Percentiles rank a stretch among this genome's conserved stretches.
phyloP scores from a whole-genome alignment of 2,329 filamentous ascomycete species.

The Microdochium nivale region DNA sequence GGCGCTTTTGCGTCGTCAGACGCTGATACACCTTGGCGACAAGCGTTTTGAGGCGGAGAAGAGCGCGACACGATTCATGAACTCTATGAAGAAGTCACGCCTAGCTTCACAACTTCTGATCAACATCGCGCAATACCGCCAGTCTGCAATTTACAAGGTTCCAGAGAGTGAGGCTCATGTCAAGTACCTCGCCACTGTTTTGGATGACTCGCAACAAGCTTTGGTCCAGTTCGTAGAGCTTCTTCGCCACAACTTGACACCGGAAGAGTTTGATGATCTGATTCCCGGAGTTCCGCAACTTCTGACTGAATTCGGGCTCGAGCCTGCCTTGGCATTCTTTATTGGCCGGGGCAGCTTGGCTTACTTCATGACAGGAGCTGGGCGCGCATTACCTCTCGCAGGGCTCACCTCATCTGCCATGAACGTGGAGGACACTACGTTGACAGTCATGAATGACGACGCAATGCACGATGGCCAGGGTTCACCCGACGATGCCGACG shows the following conservation, averaged over 20 bases:
- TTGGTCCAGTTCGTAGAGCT: slow-evolving; percentile 85
- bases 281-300: slow-evolving; percentile 69
- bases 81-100: slow-evolving; percentile 66
- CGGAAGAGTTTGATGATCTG: slow-evolving; percentile 67
- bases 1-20: slow-evolving; percentile 68
- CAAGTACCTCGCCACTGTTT: slow-evolving; percentile 79
- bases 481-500: slow-evolving; percentile 21
- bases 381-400: slow-evolving; percentile 19
- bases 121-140: slow-evolving; percentile 81
- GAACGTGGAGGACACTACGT: slow-evolving; percentile 24
- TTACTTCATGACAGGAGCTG: slow-evolving; percentile 45
- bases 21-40: slow-evolving; percentile 72
- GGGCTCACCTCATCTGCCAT: slow-evolving; percentile 5
- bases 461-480: slow-evolving; percentile 33
- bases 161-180: slow-evolving; percentile 69
- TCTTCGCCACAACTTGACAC: slow-evolving; percentile 68
- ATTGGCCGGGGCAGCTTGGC: slow-evolving; percentile 69
- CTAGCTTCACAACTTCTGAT: slow-evolving; percentile 80
- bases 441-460: slow-evolving; percentile 43
- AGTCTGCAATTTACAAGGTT: slow-evolving; percentile 72
- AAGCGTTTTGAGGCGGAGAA: slow-evolving; percentile 67
- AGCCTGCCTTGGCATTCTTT: slow-evolving; percentile 74
- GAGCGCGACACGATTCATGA: slow-evolving; percentile 72
- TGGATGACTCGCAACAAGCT: slow-evolving; percentile 83
- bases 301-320: slow-evolving; percentile 70